Evolutionary conservation across 164 flowering plant species (phyloP), one percentile per base, ranked within the genome.

Genomic region (Vitis labrusca): DNA sequence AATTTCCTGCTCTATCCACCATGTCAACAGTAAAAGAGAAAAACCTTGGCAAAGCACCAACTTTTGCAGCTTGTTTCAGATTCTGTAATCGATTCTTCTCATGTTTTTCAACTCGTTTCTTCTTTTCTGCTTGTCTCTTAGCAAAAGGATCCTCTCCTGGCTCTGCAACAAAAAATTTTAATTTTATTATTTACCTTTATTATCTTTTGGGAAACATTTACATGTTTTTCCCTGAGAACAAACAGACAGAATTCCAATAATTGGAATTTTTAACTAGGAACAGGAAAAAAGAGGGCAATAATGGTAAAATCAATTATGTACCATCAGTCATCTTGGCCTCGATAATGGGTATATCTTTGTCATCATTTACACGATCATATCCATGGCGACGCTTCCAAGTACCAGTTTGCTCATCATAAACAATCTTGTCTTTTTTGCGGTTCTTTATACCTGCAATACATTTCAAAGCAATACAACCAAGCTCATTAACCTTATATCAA

Each of bases 301-400:
- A 37, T 2, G 50, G 52, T 37, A 1, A 10, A 11, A 15, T 19
- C 44, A 14, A 23, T 11, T 61, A 32, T 15, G 72, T 79, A 83
- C 86, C 90, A 71, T 89, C 89, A 55, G 85, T 81, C 78, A 65
- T 68, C 78, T 89, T 88, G 50, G 91, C 91, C 70, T 85, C 91
- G 55, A 89, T 81, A 54, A 88, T 88, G 61, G 94, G 90, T 9
- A 88, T 50, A 71, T 86, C 82, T 16, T 81, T 73, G 64, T 86
- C 91, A 74, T 95, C 99, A 84, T 90, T 85, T 10, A 89, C 98
- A 76, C 93, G 97, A 73, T 93, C 99, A 81, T 93, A 93, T 30
- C 98, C 99, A 85, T 82, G 81, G 2, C 88, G 90, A 37, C 98
- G 91, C 82, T 95, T 93, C 98, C 98, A 93, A 15, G 85, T 67